Conservation (phyloP, 768 basidiomycete species). For the Baorangia bicolor region DNA sequence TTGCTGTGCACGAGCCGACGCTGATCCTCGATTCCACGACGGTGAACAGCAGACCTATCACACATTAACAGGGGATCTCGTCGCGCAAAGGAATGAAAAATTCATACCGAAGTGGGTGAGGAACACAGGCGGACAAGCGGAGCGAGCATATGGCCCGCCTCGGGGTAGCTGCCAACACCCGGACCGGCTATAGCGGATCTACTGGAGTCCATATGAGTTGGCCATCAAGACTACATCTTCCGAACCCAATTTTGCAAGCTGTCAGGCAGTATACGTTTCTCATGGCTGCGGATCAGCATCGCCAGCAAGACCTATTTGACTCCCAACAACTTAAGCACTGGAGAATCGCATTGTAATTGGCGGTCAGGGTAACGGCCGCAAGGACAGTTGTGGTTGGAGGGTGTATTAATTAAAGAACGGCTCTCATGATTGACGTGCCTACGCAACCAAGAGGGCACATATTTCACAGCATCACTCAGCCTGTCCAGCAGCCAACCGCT, state of each 20-base stretch:
- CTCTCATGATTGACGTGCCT: conserved; percentile 32
- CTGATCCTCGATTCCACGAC: conserved; percentile 23
- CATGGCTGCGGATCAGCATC: conserved; percentile 18
- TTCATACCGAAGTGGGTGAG: conserved; percentile 23
- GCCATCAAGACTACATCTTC: conserved; percentile 7
- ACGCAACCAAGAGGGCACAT: conserved; percentile 5
- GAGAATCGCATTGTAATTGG: conserved; percentile 22
- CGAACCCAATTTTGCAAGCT: neutral
- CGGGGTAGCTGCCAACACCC: conserved; percentile 9
- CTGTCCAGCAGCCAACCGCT: conserved; percentile 20
- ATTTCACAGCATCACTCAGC: conserved; percentile 27
- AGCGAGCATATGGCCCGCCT: conserved; percentile 4
- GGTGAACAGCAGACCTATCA: conserved; percentile 6
- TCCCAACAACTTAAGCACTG: conserved; percentile 2
- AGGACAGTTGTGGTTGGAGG: conserved; percentile 19
- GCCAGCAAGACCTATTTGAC: conserved; percentile 12
- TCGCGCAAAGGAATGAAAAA: conserved; percentile 14
- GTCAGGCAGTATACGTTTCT: conserved; percentile 11
- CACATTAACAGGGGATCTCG: conserved; percentile 12
- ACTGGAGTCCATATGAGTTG: conserved; percentile 14
- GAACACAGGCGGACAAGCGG: conserved; percentile 12
- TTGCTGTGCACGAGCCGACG: conserved; percentile 35
- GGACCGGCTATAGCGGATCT: conserved; percentile 33
- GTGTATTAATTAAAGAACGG: conserved; percentile 30
- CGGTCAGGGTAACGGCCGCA: conserved; percentile 16